phyloP scores from a whole-genome alignment of 495 filamentous ascomycete genomes.

The Sphaerosporella brunnea region DNA sequence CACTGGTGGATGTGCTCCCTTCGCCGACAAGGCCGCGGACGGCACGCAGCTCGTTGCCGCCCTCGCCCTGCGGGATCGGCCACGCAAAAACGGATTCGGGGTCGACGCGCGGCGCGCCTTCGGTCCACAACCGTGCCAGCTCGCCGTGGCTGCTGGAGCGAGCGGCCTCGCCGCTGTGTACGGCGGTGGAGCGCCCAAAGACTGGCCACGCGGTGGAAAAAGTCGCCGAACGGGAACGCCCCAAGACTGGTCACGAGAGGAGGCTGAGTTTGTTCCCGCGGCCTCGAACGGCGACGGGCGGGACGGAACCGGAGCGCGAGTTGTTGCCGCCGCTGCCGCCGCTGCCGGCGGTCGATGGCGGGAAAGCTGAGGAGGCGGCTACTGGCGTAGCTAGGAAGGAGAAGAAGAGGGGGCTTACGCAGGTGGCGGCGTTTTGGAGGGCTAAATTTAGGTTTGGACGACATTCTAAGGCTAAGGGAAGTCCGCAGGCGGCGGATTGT shows the following conservation, averaged over 20 bases:
- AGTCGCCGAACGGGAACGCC: not conserved
- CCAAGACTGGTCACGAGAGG: not conserved
- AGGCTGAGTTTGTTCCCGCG: not conserved
- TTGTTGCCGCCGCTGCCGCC: not conserved
- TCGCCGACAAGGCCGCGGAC: not conserved
- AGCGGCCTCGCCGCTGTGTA: too few relatives aligned
- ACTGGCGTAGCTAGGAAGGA: not conserved
- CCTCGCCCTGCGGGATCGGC: not conserved
- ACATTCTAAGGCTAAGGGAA: too few relatives aligned
- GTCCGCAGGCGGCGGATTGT: too few relatives aligned
- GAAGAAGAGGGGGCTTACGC: not conserved
- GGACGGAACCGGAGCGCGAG: not conserved
- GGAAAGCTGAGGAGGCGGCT: not conserved
- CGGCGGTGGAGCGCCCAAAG: not conserved
- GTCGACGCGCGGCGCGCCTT: not conserved
- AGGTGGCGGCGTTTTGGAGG: not conserved
- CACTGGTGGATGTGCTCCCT: not conserved
- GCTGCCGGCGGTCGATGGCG: not conserved
- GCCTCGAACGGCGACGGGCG: not conserved
- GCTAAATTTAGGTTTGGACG: constrained; percentile 5
- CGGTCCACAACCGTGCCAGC: not conserved
- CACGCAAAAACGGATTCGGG: not conserved
- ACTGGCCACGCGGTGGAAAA: not conserved
- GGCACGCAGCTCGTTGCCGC: not conserved
- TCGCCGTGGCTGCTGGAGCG: not conserved